Base-by-base conservation (phyloP, 495 filamentous ascomycete genomes). In the Xylaria bambusicola region DNA sequence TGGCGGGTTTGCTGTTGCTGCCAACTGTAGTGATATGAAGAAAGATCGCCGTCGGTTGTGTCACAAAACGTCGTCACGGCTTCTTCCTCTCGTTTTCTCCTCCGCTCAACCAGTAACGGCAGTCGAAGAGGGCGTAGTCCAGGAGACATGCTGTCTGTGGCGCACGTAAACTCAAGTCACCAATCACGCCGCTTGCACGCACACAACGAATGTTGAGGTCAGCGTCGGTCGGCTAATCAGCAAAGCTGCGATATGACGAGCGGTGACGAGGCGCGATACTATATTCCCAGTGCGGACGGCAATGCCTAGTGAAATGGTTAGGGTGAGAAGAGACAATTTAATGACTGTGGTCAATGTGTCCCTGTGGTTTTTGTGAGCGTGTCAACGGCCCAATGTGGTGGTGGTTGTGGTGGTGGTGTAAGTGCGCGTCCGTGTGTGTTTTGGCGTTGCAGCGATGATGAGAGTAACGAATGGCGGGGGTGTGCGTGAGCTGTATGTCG, bases 91-190 rank as follows among this genome's bases (percentile, higher is more conserved):
- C 70, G 74, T 50, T 72, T 76, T 62, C 74, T 74, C 61, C 77
- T 73, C 57, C 77, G 77, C 65, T 83, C 79, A 36, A 83, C 82
- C 62, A 82, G 65, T 61, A 74, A 71, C 36, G 80, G 80, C 42
- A 83, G 67, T 60, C 74, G 64, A 58, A 82, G 71, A 52, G 78
- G 77, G 62, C 77, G 80, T 53, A 84, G 71, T 66, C 72, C 74
- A 41, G 78, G 67, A 63, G 80, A 78, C 81, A 84, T 84, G 64
- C 26, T 61, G 48, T 45, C 29, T 20, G 48, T 59, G 8, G 21
- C 53, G 47, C 41, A 26, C 27, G 15, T 21, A 23, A 42, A 33
- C 27, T 51, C 60, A 51, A 47, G 50, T 45, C 41, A 58, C 40
- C 45, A 45, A 54, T 23, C 21, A 61, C 54, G 57, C 42, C 52